These are phyloP conservation scores for Rhodotorula sp. DNA, from an alignment of 1,284 basidiomycete genomes.

Conservation along the genomic window DNA sequence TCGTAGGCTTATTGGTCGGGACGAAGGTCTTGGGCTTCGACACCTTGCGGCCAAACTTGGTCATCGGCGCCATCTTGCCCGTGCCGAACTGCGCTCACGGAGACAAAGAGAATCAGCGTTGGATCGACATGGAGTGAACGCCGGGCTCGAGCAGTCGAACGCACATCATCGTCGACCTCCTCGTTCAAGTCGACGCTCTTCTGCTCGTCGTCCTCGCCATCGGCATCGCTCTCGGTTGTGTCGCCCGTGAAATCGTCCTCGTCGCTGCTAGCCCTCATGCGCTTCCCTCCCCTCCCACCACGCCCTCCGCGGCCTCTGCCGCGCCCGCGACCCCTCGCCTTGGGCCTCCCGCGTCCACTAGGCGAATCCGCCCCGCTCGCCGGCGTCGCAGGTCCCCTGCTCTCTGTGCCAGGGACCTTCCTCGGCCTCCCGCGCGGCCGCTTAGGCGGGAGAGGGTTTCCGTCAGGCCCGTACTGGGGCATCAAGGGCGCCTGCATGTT, in stretches of 20 bases:
- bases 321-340: conserved; percentile 15
- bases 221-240: conserved; percentile 11
- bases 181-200: conserved; percentile 30
- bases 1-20: conserved; percentile 39
- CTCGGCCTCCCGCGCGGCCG: conserved; percentile 37
- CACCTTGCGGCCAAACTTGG: conserved; percentile 40
- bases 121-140: not conserved
- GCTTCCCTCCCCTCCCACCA: conserved; percentile 23
- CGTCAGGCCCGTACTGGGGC: conserved; percentile 14
- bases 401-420: conserved; percentile 36
- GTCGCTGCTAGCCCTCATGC: conserved; percentile 20
- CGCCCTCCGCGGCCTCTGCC: conserved; percentile 13
- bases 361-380: conserved; percentile 3
- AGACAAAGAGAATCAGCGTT: not conserved
- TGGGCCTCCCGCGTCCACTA: conserved; percentile 19
- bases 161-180: conserved; percentile 38
- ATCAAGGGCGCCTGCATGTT: conserved; percentile 11
- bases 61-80: conserved; percentile 16
- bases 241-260: conserved; percentile 34
- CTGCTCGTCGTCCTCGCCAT: conserved; percentile 11
- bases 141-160: not conserved
- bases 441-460: conserved; percentile 18
- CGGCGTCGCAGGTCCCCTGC: not conserved
- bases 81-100: conserved; percentile 6
- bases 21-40: conserved; percentile 36